Base-by-base conservation (phyloP, 257 asterid species). In the Scutellaria baicalensis region DNA sequence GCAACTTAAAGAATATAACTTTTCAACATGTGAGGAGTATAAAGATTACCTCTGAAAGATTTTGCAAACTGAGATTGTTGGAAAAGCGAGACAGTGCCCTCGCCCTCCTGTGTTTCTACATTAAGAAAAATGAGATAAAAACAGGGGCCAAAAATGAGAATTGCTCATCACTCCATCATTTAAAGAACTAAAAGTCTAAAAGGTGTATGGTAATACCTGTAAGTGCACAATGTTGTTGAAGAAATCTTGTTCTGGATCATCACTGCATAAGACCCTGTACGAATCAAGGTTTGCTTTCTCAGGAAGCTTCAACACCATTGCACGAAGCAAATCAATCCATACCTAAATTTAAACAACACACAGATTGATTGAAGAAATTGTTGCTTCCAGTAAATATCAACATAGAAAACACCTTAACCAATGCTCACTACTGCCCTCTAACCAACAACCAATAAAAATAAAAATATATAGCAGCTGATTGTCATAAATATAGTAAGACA, bases 41-140 rank as follows among this genome's bases (percentile, higher is more conserved):
- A 57, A 68, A 13, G 68, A 68, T 76, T 81, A 90, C 97, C 95
- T 86, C 81, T 2, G 95, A 87, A 60, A 87, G 77, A 80, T 63
- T 79, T 59, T 81, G 88, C 8, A 84, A 82, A 68, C 78, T 64
- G 78, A 83, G 82, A 47, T 70, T 72, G 69, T 64, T 85, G 66
- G 72, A 70, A 83, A 87, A 87, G 68, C 95, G 95, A 70, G 82
- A 66, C 75, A 93, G 75, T 38, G 97, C 99, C 91, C 85, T 91
- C 4, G 97, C 96, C 78, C 93, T 85, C 82, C 92, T 83, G 79
- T 87, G 96, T 86, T 88, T 93, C 99, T 93, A 76, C 77, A 85
- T 56, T 65, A 64, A 83, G 69, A 35, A 55, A 73, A 52, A 66
- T 31, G 66, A 54, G 36, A 51, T 36, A 61, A 76, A 76, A 35